Evolutionary conservation across 2,329 filamentous ascomycete species (phyloP).

Genomic region (Chaetomiaceae sp.): DNA sequence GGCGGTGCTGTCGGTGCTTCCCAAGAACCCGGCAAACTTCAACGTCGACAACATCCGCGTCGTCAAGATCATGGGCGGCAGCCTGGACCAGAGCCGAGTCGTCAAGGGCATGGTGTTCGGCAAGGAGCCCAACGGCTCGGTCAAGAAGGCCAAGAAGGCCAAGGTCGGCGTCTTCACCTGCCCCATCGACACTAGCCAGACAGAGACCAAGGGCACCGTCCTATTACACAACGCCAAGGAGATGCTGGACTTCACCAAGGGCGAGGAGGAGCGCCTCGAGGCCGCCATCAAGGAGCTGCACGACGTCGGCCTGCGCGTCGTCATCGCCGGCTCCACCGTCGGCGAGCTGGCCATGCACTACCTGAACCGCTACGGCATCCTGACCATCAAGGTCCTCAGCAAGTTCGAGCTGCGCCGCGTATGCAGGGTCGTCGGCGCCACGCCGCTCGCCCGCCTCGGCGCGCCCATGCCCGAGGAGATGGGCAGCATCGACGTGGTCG

Average conservation of each 20-base stretch:
- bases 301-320: slow-evolving; percentile 86
- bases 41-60: slow-evolving; percentile 99
- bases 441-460: slow-evolving; percentile 89
- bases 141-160: slow-evolving; percentile 88
- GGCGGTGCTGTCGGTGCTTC: slow-evolving; percentile 77
- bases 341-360: slow-evolving; percentile 96
- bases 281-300: slow-evolving; percentile 89
- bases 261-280: slow-evolving; percentile 90
- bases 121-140: slow-evolving; percentile 82
- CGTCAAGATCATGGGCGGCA: slow-evolving; percentile 99
- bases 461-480: slow-evolving; percentile 99
- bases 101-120: slow-evolving; percentile 98
- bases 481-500: slow-evolving; percentile 89
- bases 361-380: slow-evolving; percentile 93
- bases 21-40: slow-evolving; percentile 93
- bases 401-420: slow-evolving; percentile 95
- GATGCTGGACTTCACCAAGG: slow-evolving; percentile 97
- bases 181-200: slow-evolving; percentile 91
- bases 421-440: slow-evolving; percentile 93
- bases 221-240: slow-evolving; percentile 95
- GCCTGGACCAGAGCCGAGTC: slow-evolving; percentile 87
- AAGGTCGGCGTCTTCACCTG: slow-evolving; percentile 98
- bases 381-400: slow-evolving; percentile 93
- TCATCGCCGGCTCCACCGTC: slow-evolving; percentile 87
- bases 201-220: slow-evolving; percentile 98